phyloP scores from a whole-genome alignment of 257 asterid genomes.

The Linaria vulgaris region DNA sequence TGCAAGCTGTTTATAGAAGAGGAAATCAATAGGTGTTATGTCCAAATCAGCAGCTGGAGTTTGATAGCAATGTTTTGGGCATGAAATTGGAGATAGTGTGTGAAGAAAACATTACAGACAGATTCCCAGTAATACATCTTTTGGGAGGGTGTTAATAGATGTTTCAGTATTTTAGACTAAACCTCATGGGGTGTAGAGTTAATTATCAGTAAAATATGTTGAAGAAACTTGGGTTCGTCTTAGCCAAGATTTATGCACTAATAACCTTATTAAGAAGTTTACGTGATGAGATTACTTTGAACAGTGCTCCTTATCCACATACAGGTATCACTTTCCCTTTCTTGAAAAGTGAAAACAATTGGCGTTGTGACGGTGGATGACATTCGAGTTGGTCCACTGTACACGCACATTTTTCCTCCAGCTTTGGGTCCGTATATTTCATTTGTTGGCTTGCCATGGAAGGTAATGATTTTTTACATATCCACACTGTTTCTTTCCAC shows the following conservation, averaged over 20 bases:
- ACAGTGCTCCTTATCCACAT: slow-evolving; percentile 38
- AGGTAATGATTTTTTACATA: slow-evolving; percentile 43
- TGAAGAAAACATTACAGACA: too few species aligned
- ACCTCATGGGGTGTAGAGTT: too few species aligned
- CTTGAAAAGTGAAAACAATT: slow-evolving; percentile 74
- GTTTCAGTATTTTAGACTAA: too few species aligned
- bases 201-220: too few species aligned
- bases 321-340: slow-evolving; percentile 80
- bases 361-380: slow-evolving; percentile 75
- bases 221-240: background rate
- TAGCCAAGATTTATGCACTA: background rate
- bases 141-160: too few species aligned
- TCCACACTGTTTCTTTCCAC: background rate
- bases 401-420: slow-evolving; percentile 86
- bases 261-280: background rate
- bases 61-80: too few species aligned
- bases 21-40: too few species aligned
- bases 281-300: background rate
- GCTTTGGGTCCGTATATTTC: slow-evolving; percentile 78
- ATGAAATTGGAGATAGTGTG: too few species aligned
- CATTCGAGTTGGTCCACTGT: slow-evolving; percentile 86
- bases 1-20: too few species aligned
- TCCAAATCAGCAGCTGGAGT: too few species aligned
- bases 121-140: too few species aligned
- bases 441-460: slow-evolving; percentile 95